Conservation (phyloP, 331 rosid genomes). For the Acacia pycnantha region DNA sequence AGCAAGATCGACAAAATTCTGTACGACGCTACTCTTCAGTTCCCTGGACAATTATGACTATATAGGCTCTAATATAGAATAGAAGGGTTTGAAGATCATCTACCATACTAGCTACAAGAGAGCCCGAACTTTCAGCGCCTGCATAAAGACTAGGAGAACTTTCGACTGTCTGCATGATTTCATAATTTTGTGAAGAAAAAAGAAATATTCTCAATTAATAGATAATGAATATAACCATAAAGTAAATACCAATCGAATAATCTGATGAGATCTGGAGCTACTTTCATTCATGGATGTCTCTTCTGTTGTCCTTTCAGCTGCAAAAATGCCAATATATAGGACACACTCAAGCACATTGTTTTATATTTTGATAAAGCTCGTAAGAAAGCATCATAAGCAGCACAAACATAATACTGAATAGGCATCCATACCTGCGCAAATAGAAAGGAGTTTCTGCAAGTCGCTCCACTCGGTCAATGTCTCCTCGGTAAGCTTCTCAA, state of each 20-base stretch:
- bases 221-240: neutral
- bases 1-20: slow-evolving; percentile 91
- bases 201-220: neutral
- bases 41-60: neutral
- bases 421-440: slow-evolving; percentile 59
- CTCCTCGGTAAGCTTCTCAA: slow-evolving; percentile 79
- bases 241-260: slow-evolving; percentile 72
- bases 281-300: slow-evolving; percentile 85
- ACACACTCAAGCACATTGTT: neutral
- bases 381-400: slow-evolving; percentile 6
- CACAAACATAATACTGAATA: neutral
- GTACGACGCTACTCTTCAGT: slow-evolving; percentile 29
- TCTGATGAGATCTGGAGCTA: slow-evolving; percentile 96
- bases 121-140: slow-evolving; percentile 44
- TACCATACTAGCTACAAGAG: slow-evolving; percentile 86
- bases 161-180: slow-evolving; percentile 69
- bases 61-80: neutral
- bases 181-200: neutral
- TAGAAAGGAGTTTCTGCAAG: slow-evolving; percentile 57
- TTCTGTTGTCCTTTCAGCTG: slow-evolving; percentile 82
- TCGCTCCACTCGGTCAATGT: slow-evolving; percentile 54
- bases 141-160: slow-evolving; percentile 52
- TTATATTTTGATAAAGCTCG: slow-evolving; percentile 24
- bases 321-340: slow-evolving; percentile 13
- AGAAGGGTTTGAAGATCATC: slow-evolving; percentile 15